Conservation (phyloP, 1,139 yeast species). For the Suhomyces yuchorum region DNA sequence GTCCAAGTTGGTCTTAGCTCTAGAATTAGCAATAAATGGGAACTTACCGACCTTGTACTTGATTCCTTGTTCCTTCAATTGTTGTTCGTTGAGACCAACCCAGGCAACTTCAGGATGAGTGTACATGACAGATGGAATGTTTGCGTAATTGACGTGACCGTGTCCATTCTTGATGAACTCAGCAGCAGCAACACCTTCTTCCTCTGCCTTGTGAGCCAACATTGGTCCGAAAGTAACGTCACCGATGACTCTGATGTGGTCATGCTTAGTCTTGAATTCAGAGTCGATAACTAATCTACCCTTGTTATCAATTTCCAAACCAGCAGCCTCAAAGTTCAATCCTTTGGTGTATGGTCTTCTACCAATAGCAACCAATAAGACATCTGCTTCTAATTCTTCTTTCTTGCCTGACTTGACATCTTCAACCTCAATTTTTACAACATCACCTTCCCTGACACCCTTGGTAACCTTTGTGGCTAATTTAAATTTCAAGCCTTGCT, state of each 20-base stretch:
- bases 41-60: conserved; percentile 93
- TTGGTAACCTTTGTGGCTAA: conserved; percentile 86
- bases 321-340: conserved; percentile 83
- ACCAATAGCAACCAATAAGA: conserved; percentile 94
- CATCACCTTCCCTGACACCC: conserved; percentile 86
- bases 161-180: conserved; percentile 91
- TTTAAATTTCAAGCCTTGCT: conserved; percentile 95
- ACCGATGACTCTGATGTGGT: conserved; percentile 96
- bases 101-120: conserved; percentile 99
- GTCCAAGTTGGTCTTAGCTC: conserved; percentile 98
- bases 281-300: conserved; percentile 95
- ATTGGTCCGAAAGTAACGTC: conserved; percentile 98
- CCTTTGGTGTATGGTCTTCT: conserved; percentile 97
- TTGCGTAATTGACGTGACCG: conserved; percentile 98
- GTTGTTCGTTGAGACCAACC: conserved; percentile 97
- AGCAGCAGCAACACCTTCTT: conserved; percentile 98
- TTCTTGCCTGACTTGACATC: conserved; percentile 83
- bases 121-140: conserved; percentile 98
- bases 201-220: conserved; percentile 99
- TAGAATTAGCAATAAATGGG: conserved; percentile 98
- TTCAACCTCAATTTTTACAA: conserved; percentile 85
- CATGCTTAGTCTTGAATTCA: conserved; percentile 87
- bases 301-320: conserved; percentile 85
- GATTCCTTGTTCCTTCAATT: conserved; percentile 91
- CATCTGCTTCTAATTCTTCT: conserved; percentile 84